Evolutionary conservation across 768 basidiomycete genomes (phyloP).

Genomic region (Candolleomyces eurysporus): DNA sequence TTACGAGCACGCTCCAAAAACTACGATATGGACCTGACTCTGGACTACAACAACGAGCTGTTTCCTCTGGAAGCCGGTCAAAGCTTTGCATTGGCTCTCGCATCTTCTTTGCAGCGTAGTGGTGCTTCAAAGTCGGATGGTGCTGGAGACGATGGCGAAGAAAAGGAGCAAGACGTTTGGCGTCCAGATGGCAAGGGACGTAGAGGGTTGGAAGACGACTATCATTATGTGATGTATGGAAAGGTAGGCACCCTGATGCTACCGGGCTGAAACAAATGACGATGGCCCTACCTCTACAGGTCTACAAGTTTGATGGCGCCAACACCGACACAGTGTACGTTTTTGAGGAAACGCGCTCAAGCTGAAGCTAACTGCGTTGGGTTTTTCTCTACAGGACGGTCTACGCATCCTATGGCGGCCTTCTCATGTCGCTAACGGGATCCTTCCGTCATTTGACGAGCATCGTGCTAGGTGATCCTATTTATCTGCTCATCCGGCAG

Average conservation of each 20-base stretch:
- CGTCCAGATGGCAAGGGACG: constrained; percentile 80
- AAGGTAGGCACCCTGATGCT: constrained; percentile 56
- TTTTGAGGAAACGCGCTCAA: background rate
- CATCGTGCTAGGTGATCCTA: constrained; percentile 90
- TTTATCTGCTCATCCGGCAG: constrained; percentile 86
- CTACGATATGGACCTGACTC: constrained; percentile 86
- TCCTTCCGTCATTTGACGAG: constrained; percentile 89
- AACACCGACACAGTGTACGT: constrained; percentile 83
- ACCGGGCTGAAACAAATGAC: background rate
- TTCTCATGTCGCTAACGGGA: constrained; percentile 91
- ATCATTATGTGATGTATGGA: constrained; percentile 99
- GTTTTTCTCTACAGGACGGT: constrained; percentile 61
- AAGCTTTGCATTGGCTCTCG: constrained; percentile 81
- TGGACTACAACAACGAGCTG: constrained; percentile 94
- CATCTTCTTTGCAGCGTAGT: constrained; percentile 70
- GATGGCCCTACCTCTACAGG: constrained; percentile 40
- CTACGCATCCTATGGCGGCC: constrained; percentile 94
- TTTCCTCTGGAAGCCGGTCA: constrained; percentile 71
- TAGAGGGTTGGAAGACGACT: constrained; percentile 88
- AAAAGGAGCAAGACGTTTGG: constrained; percentile 80
- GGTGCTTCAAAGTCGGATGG: constrained; percentile 49
- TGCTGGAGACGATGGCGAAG: constrained; percentile 43
- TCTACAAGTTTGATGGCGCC: constrained; percentile 95
- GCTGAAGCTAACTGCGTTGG: constrained; percentile 11
- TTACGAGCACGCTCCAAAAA: constrained; percentile 88